Base-by-base conservation (phyloP, 2,329 filamentous ascomycete species). In the Blastomyces gilchristii region DNA sequence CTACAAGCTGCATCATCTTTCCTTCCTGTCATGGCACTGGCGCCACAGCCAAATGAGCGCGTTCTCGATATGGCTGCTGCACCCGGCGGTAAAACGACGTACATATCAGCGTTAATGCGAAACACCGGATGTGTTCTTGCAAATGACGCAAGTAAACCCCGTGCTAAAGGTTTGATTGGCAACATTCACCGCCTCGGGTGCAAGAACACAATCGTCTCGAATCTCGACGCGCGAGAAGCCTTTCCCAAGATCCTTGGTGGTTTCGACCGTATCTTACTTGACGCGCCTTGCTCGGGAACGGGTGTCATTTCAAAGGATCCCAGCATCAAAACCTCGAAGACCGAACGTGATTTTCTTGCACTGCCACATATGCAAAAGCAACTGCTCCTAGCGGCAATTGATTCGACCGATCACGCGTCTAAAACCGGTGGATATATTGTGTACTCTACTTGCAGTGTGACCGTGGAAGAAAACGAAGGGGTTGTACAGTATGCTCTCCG, bases 321-420 rank as follows among this genome's bases (percentile, higher is more conserved):
- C 41, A 91, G 88, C 67, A 91, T 99, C 69, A 99, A 99, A 83
- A 97, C 93, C 31, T 97, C 97, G 81, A 97, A 97, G 82, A 95
- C 90, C 12, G 91, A 96, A 74, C 88, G 87, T 68, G 94, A 99
- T 76, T 99, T 99, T 80, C 85, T 97, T 76, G 86, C 88, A 71
- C 85, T 99, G 61, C 92, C 94, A 0, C 94, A 99, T 76, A 84
- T 91, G 64, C 94, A 99, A 77, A 97, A 97, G 77, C 92, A 97
- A 78, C 83, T 99, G 63, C 80, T 99, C 14, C 84, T 99, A 37
- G 86, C 91, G 8, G 94, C 94, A 58, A 96, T 99, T 67, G 94
- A 99, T 79, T 96, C 90, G 0, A 90, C 95, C 18, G 91, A 97
- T 75, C 92, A 97, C 73, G 80, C 86, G 60, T 91, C 88, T 76